Evolutionary conservation across 164 flowering plant species (phyloP).

Genomic region (Brasenia schreberi): DNA sequence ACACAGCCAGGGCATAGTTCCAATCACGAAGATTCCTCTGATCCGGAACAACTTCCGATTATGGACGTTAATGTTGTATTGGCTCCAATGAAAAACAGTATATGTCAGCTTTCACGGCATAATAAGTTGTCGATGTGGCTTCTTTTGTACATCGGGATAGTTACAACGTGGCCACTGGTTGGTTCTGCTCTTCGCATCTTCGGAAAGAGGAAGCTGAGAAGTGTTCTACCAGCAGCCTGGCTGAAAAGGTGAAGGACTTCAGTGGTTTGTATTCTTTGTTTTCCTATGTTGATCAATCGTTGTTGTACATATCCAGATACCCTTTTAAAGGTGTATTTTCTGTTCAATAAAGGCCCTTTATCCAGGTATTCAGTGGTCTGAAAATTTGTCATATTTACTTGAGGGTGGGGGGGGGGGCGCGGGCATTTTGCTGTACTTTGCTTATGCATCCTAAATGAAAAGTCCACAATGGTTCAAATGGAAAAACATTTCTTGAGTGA

Average conservation of each 20-base stretch:
- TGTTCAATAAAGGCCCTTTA: background rate
- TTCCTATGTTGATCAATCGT: background rate
- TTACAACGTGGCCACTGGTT: slow-evolving; percentile 42
- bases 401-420: background rate
- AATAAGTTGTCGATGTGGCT: slow-evolving; percentile 33
- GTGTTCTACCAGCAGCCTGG: slow-evolving; percentile 14
- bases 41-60: slow-evolving; percentile 2
- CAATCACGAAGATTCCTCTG: slow-evolving; percentile 2
- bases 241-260: slow-evolving; percentile 7
- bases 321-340: too few species aligned
- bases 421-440: background rate
- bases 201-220: slow-evolving; percentile 23
- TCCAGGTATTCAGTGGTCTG: background rate
- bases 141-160: slow-evolving; percentile 30
- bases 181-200: slow-evolving; percentile 25
- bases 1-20: slow-evolving; percentile 5
- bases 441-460: background rate
- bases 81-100: slow-evolving; percentile 18
- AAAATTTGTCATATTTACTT: background rate
- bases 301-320: too few species aligned
- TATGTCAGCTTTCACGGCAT: slow-evolving; percentile 29
- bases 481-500: too few species aligned
- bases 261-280: background rate
- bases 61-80: slow-evolving; percentile 7
- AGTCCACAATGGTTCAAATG: too few species aligned